A percentile compares a stretch with the other conserved stretches of the same genome.
Conservation (phyloP, 768 basidiomycete genomes). For the Lactarius hatsudake region DNA sequence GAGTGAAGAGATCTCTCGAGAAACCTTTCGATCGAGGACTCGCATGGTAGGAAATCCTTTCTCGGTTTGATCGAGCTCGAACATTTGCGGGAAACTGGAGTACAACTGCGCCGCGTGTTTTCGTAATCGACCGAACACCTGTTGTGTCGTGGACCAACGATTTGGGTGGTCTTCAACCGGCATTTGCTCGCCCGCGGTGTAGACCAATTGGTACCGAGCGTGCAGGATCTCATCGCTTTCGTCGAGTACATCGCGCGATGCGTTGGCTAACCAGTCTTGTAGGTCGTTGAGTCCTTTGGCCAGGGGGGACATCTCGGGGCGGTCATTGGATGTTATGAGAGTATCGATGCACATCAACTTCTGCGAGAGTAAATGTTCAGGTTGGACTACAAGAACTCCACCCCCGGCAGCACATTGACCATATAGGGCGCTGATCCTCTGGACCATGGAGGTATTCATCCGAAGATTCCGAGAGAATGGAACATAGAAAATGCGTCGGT, state of each 20-base stretch:
- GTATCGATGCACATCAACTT: too few relatives aligned
- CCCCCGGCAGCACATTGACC: too few relatives aligned
- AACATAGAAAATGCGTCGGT: too few relatives aligned
- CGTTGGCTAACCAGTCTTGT: too few relatives aligned
- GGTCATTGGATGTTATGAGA: too few relatives aligned
- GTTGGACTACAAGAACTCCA: too few relatives aligned
- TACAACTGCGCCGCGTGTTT: conserved; percentile 20
- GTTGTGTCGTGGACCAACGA: conserved; percentile 44
- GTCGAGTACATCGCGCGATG: neutral
- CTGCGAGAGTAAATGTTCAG: too few relatives aligned
- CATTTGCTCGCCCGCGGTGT: conserved; percentile 41
- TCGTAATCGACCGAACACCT: conserved; percentile 36
- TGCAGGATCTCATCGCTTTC: conserved; percentile 40
- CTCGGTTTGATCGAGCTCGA: neutral
- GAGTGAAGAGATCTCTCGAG: neutral
- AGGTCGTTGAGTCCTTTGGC: too few relatives aligned
- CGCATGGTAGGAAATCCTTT: conserved; percentile 12
- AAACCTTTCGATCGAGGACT: neutral
- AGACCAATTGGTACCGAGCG: conserved; percentile 47
- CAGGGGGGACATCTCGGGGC: too few relatives aligned
- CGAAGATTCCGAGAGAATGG: too few relatives aligned
- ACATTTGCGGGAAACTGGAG: neutral
- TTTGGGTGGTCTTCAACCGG: conserved; percentile 41
- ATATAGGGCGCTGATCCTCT: too few relatives aligned
- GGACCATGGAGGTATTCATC: too few relatives aligned